Evolutionary conservation across 192 early-diverging fungal genomes (phyloP), one percentile per base, ranked within the genome.

Genomic region (Haplosporangium gracile): DNA sequence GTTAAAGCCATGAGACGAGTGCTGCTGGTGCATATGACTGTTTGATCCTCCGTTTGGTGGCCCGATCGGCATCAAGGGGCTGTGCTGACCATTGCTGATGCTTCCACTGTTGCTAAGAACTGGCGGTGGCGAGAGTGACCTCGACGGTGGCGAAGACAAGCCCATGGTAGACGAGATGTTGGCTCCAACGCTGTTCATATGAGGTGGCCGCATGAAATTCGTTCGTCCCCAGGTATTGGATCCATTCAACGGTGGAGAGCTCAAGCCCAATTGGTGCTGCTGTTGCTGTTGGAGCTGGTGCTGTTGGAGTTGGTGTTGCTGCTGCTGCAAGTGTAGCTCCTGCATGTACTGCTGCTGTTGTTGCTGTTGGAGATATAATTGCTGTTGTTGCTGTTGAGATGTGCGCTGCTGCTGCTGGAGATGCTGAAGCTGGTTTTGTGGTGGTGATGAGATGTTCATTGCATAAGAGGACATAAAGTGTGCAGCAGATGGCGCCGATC

Each of bases 391-490:
- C 40, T 77, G 77, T 45, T 45, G 43, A 68, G 29, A 43, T 24
- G 68, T 65, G 11, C 60, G 57, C 29, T 77, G 76, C 10, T 77
- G 75, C 38, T 68, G 43, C 6, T 77, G 40, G 36, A 65, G 26
- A 29, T 77, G 57, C 18, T 75, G 74, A 51, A 69, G 76, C 32
- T 68, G 78, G 45, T 18, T 76, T 4, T 69, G 82, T n/a, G 72
- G 76, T 36, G 76, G 49, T 34, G 84, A 57, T 40, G 84, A 29
- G 26, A 86, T 45, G 32, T 80, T 79, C 84, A 86, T 86, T 9
- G 79, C 55, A 34, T 81, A 86, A 32, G 73, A 70, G 5, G 75
- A 70, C 84, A 86, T 69, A 60, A 81, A 81, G 11, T 86, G 78
- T 13, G 73, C 29, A 4, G 75, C 38, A 32, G 70, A 74, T 4